Conservation (phyloP, 768 basidiomycete species). For the Suillus cothurnatus region DNA sequence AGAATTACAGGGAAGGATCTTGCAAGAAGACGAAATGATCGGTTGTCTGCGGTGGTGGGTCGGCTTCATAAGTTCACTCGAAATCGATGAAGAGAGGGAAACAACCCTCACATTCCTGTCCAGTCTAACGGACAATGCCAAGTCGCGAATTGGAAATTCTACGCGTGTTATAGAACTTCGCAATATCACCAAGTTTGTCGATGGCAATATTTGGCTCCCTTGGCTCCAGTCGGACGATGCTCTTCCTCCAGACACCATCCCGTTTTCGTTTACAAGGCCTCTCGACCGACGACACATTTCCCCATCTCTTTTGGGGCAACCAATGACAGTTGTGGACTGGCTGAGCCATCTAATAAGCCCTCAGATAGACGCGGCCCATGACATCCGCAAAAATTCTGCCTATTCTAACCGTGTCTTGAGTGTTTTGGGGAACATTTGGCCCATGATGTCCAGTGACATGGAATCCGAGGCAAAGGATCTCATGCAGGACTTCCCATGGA, state of each 20-base stretch:
- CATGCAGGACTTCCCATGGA: slow-evolving; percentile 55
- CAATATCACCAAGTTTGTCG: slow-evolving; percentile 66
- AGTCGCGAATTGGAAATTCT: neutral
- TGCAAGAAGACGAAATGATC: slow-evolving; percentile 70
- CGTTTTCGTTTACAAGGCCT: slow-evolving; percentile 59
- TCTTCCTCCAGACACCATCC: slow-evolving; percentile 72
- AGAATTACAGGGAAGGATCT: slow-evolving; percentile 67
- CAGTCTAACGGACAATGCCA: neutral
- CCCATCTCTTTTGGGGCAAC: slow-evolving; percentile 72
- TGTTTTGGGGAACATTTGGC: slow-evolving; percentile 55
- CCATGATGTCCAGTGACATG: slow-evolving; percentile 49
- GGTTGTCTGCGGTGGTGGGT: slow-evolving; percentile 87
- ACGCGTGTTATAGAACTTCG: slow-evolving; percentile 55
- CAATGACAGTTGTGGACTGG: slow-evolving; percentile 75
- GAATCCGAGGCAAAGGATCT: slow-evolving; percentile 52
- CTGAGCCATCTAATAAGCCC: slow-evolving; percentile 57
- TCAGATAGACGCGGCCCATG: slow-evolving; percentile 48
- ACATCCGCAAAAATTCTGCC: slow-evolving; percentile 57
- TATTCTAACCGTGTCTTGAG: slow-evolving; percentile 80
- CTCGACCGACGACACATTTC: slow-evolving; percentile 53
- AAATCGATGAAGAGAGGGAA: slow-evolving; percentile 31
- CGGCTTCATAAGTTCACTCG: slow-evolving; percentile 19
- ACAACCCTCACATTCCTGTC: slow-evolving; percentile 4
- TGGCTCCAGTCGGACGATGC: slow-evolving; percentile 75
- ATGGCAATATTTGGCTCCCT: slow-evolving; percentile 51